These are phyloP conservation scores for Aspergillus arachidicola DNA, from an alignment of 2,329 filamentous ascomycete genomes.

Conservation along the genomic window DNA sequence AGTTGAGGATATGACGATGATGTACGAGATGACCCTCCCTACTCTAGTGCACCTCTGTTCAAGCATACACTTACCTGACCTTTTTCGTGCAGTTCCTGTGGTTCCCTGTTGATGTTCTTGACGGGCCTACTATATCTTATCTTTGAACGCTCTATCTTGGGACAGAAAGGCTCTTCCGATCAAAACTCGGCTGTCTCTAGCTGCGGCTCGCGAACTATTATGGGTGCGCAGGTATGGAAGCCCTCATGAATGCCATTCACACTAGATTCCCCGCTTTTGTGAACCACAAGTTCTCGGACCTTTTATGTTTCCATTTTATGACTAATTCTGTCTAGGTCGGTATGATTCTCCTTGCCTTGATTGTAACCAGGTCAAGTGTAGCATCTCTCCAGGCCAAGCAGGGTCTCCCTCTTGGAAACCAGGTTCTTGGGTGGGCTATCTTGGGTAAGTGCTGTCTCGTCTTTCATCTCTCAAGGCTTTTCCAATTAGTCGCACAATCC, in stretches of 20 bases:
- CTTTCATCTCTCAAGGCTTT: background rate
- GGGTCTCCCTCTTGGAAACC: constrained; percentile 84
- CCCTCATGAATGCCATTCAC: background rate
- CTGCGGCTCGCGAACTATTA: constrained; percentile 44
- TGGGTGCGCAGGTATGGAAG: constrained; percentile 49
- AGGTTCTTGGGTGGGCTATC: constrained; percentile 81
- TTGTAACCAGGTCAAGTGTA: constrained; percentile 86
- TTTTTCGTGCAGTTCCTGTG: constrained; percentile 60
- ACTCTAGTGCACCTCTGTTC: background rate
- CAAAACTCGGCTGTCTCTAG: constrained; percentile 21
- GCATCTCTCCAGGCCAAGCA: constrained; percentile 80
- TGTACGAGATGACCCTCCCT: constrained; percentile 57
- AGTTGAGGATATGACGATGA: constrained; percentile 71
- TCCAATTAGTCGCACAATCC: background rate
- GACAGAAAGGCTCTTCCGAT: constrained; percentile 39
- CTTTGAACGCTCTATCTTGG: constrained; percentile 69
- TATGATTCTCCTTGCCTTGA: constrained; percentile 75
- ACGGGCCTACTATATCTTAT: constrained; percentile 77
- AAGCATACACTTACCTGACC: constrained; percentile 9
- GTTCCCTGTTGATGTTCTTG: constrained; percentile 75
- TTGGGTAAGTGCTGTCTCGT: constrained; percentile 57
- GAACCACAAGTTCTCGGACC: background rate
- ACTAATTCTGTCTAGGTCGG: constrained; percentile 60
- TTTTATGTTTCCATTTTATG: constrained; percentile 1
- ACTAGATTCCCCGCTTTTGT: background rate